Evolutionary conservation across 208 protist species (phyloP).

Genomic region (Herpetomonas samuelpessoai): DNA sequence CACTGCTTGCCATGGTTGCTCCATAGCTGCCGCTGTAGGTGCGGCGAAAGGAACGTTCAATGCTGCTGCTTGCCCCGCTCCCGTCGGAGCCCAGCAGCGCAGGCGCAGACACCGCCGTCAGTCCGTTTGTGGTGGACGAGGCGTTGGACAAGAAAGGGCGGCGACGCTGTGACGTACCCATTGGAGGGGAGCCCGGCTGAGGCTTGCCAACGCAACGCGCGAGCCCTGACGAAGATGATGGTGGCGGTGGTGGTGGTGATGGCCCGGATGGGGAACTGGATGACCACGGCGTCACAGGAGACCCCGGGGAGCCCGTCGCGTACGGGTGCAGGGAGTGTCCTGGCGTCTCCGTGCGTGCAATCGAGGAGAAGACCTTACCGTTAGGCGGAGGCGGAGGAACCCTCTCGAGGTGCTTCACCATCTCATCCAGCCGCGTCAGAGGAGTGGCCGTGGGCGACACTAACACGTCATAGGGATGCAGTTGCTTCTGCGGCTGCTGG

Average conservation of each 20-base stretch:
- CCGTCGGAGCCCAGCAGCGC: background rate
- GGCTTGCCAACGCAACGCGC: too few relatives aligned
- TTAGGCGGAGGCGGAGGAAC: too few relatives aligned
- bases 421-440: too few relatives aligned
- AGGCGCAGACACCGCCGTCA: background rate
- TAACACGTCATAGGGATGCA: too few relatives aligned
- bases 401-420: too few relatives aligned
- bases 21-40: background rate
- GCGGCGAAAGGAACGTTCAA: background rate
- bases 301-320: background rate
- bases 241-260: background rate
- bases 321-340: background rate
- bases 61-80: background rate
- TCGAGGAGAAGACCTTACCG: background rate
- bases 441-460: too few relatives aligned
- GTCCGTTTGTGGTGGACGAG: background rate
- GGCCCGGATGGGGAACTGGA: background rate
- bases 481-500: too few relatives aligned
- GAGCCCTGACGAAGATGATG: background rate
- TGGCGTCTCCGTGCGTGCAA: background rate
- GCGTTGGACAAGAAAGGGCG: background rate
- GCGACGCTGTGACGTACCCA: background rate
- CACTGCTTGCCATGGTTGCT: background rate
- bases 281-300: background rate
- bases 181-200: too few relatives aligned